Percentiles rank a stretch among this genome's conserved stretches.
Evolutionary conservation across 805 yeast genomes (phyloP).

Genomic region (Candida hungchunana): DNA sequence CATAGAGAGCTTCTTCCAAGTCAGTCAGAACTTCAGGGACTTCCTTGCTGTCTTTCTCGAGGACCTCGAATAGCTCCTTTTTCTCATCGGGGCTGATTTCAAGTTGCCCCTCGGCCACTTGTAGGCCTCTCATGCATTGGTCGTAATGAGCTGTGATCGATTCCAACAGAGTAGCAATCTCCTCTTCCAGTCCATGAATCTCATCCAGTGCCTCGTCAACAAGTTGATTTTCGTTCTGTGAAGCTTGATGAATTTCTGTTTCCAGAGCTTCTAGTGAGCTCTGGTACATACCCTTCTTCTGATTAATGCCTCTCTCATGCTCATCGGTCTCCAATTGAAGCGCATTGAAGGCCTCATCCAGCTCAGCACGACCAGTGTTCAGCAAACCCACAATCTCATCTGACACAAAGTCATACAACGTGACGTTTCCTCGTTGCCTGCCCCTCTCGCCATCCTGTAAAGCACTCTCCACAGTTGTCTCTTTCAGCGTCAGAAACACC

Average conservation of each 20-base stretch:
- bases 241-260: conserved; percentile 32
- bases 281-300: conserved; percentile 7
- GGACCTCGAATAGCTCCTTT: conserved; percentile 39
- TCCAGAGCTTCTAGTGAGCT: conserved; percentile 10
- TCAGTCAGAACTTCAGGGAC: conserved; percentile 51
- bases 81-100: conserved; percentile 27
- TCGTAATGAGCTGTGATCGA: conserved; percentile 81
- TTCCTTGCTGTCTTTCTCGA: conserved; percentile 51
- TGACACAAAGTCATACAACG: conserved; percentile 47
- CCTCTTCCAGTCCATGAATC: conserved; percentile 53
- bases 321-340: conserved; percentile 7
- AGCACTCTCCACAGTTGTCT: conserved; percentile 9
- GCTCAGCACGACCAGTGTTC: conserved; percentile 10
- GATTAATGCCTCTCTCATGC: conserved; percentile 2
- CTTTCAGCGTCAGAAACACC: conserved; percentile 31
- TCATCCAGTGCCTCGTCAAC: conserved; percentile 31
- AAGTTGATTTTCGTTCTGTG: conserved; percentile 8
- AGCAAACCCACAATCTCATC: conserved; percentile 26
- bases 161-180: conserved; percentile 63
- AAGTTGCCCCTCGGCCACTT: conserved; percentile 30
- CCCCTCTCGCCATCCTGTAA: conserved; percentile 2
- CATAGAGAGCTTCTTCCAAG: conserved; percentile 36
- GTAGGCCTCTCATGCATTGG: conserved; percentile 55
- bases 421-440: conserved; percentile 5
- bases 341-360: conserved; percentile 3